Evolutionary conservation across 306 rosid species (phyloP).

Genomic region (Chamaecrista fasciculata): DNA sequence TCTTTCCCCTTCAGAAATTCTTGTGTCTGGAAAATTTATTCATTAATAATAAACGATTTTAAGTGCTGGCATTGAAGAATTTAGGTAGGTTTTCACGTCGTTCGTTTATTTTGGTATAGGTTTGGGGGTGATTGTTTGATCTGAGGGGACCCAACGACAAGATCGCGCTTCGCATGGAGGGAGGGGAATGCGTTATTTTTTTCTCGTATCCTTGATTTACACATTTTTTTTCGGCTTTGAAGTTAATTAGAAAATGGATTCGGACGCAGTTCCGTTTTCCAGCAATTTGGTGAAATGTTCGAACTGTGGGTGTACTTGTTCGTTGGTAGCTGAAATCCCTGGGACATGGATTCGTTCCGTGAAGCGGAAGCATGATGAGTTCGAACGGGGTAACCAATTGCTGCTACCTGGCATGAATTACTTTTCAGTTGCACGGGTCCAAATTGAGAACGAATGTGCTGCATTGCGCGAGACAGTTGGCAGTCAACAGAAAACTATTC

Average conservation of each 20-base stretch:
- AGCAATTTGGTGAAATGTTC: conserved; percentile 58
- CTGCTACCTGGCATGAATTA: conserved; percentile 41
- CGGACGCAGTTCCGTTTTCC: conserved; percentile 49
- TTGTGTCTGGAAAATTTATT: not conserved
- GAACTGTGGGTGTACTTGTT: conserved; percentile 63
- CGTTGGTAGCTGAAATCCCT: conserved; percentile 43
- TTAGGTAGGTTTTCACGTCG: conserved; percentile 8
- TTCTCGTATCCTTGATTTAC: conserved; percentile 31
- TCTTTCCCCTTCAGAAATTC: not conserved
- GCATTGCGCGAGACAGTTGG: conserved; percentile 77
- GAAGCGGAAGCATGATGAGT: conserved; percentile 74
- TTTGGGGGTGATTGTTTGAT: conserved; percentile 44
- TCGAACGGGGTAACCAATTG: conserved; percentile 48
- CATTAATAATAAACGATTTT: not conserved
- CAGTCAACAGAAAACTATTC: conserved; percentile 68
- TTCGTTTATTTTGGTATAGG: conserved; percentile 26
- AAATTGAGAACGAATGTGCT: conserved; percentile 71
- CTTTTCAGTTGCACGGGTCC: conserved; percentile 53
- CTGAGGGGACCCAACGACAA: conserved; percentile 28
- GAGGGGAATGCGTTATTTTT: conserved; percentile 28
- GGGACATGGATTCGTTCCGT: conserved; percentile 79
- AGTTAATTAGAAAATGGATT: conserved; percentile 58
- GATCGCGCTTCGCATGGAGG: conserved; percentile 29
- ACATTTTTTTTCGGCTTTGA: conserved; percentile 44
- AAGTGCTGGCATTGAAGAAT: not conserved